phyloP scores from a whole-genome alignment of 192 early-diverging fungal genomes.

The Entrophospora sp. region DNA sequence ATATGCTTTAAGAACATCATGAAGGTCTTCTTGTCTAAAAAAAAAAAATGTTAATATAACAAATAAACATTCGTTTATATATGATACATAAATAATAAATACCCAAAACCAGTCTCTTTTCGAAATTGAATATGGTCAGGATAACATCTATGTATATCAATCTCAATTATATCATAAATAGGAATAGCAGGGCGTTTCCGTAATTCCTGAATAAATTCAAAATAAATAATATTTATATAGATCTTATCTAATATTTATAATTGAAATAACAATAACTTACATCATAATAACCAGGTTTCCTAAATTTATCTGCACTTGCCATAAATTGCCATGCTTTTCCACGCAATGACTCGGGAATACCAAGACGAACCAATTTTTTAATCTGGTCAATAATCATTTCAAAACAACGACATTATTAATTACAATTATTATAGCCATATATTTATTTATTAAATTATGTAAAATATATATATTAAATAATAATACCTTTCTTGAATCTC shows the following conservation, averaged over 20 bases:
- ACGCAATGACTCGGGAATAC: conserved; percentile 64
- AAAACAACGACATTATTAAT: conserved; percentile 11
- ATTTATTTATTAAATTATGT: neutral
- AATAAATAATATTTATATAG: too few species aligned
- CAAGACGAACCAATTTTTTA: conserved; percentile 60
- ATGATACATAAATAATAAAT: neutral
- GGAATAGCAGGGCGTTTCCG: conserved; percentile 30
- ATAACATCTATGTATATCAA: conserved; percentile 82
- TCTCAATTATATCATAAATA: conserved; percentile 86
- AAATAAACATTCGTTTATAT: too few species aligned
- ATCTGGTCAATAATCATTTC: too few species aligned
- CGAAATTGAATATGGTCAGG: conserved; percentile 80
- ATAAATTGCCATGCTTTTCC: conserved; percentile 62
- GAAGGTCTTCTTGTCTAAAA: conserved; percentile 56
- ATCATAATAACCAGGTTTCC: conserved; percentile 42
- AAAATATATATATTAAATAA: neutral
- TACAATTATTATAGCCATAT: neutral
- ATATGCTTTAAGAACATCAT: conserved; percentile 74
- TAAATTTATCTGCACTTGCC: conserved; percentile 40
- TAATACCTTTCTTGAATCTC: conserved; percentile 25
- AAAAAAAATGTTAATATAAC: neutral
- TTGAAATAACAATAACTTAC: conserved; percentile 19
- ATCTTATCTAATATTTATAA: too few species aligned
- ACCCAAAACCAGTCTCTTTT: conserved; percentile 53
- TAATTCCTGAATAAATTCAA: too few species aligned